A percentile compares a stretch with the other conserved stretches of the same genome.
Evolutionary conservation across 2,329 filamentous ascomycete genomes (phyloP).

Genomic region (Cercospora zeae-maydis): DNA sequence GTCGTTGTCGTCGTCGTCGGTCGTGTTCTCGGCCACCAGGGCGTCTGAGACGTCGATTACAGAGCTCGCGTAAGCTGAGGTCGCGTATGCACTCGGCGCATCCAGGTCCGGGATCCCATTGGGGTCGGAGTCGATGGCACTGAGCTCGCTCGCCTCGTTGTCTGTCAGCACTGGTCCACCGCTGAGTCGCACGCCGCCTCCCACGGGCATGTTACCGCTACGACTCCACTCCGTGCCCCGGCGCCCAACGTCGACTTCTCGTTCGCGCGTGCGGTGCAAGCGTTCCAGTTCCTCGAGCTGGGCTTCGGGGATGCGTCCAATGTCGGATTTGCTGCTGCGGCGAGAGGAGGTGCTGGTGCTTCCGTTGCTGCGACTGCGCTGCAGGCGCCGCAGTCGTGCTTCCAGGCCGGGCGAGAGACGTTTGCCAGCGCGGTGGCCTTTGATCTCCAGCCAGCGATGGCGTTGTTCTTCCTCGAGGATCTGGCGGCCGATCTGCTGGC

Average conservation of each 20-base stretch:
- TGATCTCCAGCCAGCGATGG: constrained; percentile 13
- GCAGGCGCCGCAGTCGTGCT: constrained; percentile 44
- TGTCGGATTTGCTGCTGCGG: constrained; percentile 33
- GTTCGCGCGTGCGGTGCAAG: constrained; percentile 54
- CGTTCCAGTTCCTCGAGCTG: constrained; percentile 68
- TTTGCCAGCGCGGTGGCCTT: constrained; percentile 30
- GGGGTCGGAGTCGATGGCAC: constrained; percentile 7
- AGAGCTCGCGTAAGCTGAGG: constrained; percentile 27
- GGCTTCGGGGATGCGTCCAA: constrained; percentile 67
- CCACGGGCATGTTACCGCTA: constrained; percentile 38
- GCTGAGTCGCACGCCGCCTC: constrained; percentile 33
- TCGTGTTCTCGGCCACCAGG: constrained; percentile 41
- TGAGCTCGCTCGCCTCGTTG: constrained; percentile 30
- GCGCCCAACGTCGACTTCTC: constrained; percentile 57
- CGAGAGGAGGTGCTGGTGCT: constrained; percentile 9
- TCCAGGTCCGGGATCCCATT: constrained; percentile 8
- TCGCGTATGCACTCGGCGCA: neutral
- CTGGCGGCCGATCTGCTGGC: constrained; percentile 25
- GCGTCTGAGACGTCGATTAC: constrained; percentile 53
- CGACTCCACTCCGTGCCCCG: constrained; percentile 63
- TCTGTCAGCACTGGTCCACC: constrained; percentile 38
- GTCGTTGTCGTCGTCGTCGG: constrained; percentile 43
- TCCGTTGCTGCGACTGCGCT: constrained; percentile 38
- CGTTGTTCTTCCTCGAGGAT: constrained; percentile 25
- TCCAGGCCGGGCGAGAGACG: constrained; percentile 42